Evolutionary conservation across 164 flowering plant species (phyloP).

Genomic region (Brasenia schreberi): DNA sequence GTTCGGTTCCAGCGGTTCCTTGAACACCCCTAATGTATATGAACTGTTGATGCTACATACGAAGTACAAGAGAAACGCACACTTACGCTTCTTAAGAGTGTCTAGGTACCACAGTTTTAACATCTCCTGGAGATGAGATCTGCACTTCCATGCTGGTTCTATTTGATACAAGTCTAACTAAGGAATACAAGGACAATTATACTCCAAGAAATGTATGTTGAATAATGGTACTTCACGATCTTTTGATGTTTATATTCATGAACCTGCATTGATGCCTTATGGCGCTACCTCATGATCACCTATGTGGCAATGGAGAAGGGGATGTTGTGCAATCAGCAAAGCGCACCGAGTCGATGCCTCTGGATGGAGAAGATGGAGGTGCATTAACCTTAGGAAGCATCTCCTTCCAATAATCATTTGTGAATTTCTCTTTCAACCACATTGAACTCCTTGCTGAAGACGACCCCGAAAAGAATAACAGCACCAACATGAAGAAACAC

Average conservation of each 20-base stretch:
- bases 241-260: neutral
- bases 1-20: too few relatives aligned
- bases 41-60: too few relatives aligned
- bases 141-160: too few relatives aligned
- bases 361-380: slow-evolving; percentile 7
- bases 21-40: too few relatives aligned
- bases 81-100: too few relatives aligned
- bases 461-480: neutral
- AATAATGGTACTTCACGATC: neutral
- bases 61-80: too few relatives aligned
- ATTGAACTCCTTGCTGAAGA: neutral
- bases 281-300: neutral
- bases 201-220: too few relatives aligned
- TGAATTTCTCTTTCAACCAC: neutral
- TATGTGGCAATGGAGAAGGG: neutral
- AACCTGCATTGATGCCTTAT: neutral
- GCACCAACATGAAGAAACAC: neutral
- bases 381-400: slow-evolving; percentile 4
- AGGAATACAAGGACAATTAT: too few relatives aligned
- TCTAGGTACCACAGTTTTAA: too few relatives aligned
- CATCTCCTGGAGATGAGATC: too few relatives aligned
- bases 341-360: slow-evolving; percentile 4
- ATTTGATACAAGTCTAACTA: too few relatives aligned
- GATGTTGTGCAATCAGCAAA: neutral
- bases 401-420: slow-evolving; percentile 2